Percentiles rank a stretch among this genome's conserved stretches.
phyloP scores from a whole-genome alignment of 768 basidiomycete species.

The Panaeolus papilionaceus region DNA sequence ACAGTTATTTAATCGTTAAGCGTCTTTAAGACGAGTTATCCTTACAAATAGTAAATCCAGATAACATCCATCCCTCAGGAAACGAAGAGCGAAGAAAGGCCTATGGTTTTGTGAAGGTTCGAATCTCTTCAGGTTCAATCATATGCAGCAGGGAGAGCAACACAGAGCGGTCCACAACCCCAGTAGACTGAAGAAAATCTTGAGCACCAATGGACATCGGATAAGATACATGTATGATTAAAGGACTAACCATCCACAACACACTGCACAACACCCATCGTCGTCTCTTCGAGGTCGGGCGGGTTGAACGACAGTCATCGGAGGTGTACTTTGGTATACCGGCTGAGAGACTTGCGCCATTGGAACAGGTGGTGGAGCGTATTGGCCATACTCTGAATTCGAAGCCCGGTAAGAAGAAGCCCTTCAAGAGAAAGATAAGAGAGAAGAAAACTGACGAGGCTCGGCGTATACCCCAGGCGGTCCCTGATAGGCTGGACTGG shows the following conservation, averaged over 20 bases:
- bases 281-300: neutral
- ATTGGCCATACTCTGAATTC: neutral
- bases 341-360: neutral
- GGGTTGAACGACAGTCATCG: conserved; percentile 5
- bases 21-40: no score
- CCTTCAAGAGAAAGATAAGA: neutral
- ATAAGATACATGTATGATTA: neutral
- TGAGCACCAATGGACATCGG: neutral
- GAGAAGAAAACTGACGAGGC: neutral
- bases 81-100: no score
- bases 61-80: no score
- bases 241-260: neutral
- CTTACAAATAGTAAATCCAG: no score
- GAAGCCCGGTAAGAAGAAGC: neutral
- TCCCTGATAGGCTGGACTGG: neutral
- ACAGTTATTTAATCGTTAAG: no score
- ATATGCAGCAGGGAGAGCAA: neutral
- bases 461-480: neutral
- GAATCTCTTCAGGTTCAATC: neutral
- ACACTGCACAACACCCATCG: neutral
- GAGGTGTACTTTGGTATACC: conserved; percentile 8
- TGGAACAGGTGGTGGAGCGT: neutral
- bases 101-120: no score
- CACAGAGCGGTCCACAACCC: conserved; percentile 1
- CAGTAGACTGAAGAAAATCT: neutral